These are phyloP conservation scores for Proliferodiscus dingleyae DNA, from an alignment of 2,329 filamentous ascomycete species.

Conservation along the genomic window DNA sequence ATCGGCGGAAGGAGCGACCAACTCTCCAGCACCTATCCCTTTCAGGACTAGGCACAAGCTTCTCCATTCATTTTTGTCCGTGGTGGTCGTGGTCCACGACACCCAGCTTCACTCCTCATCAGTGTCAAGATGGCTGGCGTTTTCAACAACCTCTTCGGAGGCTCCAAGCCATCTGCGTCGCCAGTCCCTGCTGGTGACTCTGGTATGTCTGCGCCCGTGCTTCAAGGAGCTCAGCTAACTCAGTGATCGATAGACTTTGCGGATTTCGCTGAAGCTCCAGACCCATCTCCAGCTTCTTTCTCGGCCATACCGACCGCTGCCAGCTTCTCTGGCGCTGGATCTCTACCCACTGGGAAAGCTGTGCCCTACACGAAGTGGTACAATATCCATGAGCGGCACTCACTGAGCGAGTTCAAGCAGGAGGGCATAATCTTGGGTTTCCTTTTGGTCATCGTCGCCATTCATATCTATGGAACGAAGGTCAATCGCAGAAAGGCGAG, in stretches of 20 bases:
- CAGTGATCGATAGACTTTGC: slow-evolving; percentile 66
- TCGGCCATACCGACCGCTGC: slow-evolving; percentile 39
- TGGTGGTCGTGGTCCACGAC: too few species aligned
- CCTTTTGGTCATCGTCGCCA: slow-evolving; percentile 66
- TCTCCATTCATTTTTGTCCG: too few species aligned
- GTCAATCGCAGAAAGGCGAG: slow-evolving; percentile 76
- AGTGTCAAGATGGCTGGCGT: slow-evolving; percentile 29
- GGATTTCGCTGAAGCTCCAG: slow-evolving; percentile 79
- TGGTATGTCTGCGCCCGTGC: slow-evolving; percentile 45
- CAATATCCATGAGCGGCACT: slow-evolving; percentile 87
- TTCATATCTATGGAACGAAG: slow-evolving; percentile 77
- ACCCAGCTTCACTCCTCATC: slow-evolving; percentile 6
- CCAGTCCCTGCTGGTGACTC: slow-evolving; percentile 52
- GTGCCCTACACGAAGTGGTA: slow-evolving; percentile 92
- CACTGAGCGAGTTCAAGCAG: slow-evolving; percentile 75
- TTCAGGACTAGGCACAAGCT: too few species aligned
- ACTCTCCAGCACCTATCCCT: too few species aligned
- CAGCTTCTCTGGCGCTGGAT: slow-evolving; percentile 42
- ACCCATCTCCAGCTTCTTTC: slow-evolving; percentile 52
- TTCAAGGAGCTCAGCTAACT: slow-evolving; percentile 11
- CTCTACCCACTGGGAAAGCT: slow-evolving; percentile 42
- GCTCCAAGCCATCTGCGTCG: slow-evolving; percentile 54
- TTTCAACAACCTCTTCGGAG: slow-evolving; percentile 60
- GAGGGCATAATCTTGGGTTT: slow-evolving; percentile 78
- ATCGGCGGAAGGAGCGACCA: too few species aligned